Conservation (phyloP, 2,329 filamentous ascomycete genomes). For the Coniochaeta ligniaria region DNA sequence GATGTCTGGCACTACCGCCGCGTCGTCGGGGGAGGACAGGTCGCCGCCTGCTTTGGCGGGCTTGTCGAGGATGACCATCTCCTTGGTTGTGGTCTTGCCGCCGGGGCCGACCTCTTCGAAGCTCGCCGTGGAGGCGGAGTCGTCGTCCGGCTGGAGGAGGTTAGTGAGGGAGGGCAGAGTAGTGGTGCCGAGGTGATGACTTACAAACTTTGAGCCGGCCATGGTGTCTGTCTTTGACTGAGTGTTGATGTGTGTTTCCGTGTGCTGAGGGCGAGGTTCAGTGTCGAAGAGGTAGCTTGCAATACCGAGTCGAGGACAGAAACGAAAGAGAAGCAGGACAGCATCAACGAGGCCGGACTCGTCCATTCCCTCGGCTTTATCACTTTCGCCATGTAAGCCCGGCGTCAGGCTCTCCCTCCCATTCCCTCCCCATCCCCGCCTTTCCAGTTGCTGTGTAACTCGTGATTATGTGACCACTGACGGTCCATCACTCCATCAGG, state of each 20-base stretch:
- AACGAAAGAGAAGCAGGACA: background rate
- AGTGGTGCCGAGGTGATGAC: background rate
- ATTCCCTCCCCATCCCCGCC: background rate
- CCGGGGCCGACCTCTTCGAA: conserved; percentile 22
- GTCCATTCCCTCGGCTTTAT: background rate
- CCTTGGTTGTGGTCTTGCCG: background rate
- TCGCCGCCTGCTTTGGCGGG: conserved; percentile 6
- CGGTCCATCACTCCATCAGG: too few species aligned
- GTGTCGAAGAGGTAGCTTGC: background rate
- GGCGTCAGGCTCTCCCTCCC: background rate
- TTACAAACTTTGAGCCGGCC: background rate
- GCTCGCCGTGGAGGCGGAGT: conserved; percentile 21
- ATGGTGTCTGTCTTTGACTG: background rate
- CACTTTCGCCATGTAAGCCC: background rate
- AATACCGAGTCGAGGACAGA: background rate
- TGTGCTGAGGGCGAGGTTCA: background rate
- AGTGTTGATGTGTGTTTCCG: background rate
- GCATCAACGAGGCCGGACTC: background rate
- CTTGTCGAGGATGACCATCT: background rate
- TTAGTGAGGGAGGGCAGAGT: background rate
- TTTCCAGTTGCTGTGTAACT: background rate
- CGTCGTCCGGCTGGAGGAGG: conserved; percentile 9
- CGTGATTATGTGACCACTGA: background rate
- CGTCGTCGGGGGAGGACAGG: conserved; percentile 15
- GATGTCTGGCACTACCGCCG: conserved; percentile 32